These are phyloP conservation scores for Larix kaempferi DNA, from an alignment of 75 land plant species.

Conservation along the genomic window DNA sequence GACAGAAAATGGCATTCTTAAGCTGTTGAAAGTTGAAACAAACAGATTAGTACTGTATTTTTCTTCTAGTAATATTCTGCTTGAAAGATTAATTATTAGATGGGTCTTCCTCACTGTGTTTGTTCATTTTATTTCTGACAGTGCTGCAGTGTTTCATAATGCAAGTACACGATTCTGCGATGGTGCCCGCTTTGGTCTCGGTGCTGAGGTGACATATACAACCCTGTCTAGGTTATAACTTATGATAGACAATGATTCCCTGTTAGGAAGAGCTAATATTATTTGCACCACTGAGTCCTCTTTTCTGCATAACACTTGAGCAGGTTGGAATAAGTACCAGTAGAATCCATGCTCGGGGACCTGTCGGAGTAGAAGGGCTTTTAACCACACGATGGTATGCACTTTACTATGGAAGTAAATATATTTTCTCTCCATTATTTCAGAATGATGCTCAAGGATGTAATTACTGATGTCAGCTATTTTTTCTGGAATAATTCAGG, in stretches of 20 bases:
- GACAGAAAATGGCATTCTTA: no score
- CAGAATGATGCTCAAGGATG: background rate
- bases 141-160: slow-evolving; percentile 98
- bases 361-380: slow-evolving; percentile 98
- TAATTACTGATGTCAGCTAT: background rate
- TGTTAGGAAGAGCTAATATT: background rate
- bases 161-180: slow-evolving; percentile 97
- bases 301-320: slow-evolving; percentile 10
- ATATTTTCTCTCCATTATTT: background rate
- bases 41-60: no score
- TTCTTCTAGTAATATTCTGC: no score
- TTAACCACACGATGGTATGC: slow-evolving; percentile 88
- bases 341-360: slow-evolving; percentile 97
- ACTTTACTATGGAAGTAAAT: background rate
- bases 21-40: no score
- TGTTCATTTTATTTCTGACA: slow-evolving; percentile 15
- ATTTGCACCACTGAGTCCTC: background rate
- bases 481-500: background rate
- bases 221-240: no score
- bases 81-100: no score
- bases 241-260: background rate
- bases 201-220: slow-evolving; percentile 77
- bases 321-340: slow-evolving; percentile 99
- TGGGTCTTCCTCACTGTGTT: no score
- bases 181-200: slow-evolving; percentile 97